Conservation (phyloP, 768 basidiomycete species). For the Amanita brunnescens region DNA sequence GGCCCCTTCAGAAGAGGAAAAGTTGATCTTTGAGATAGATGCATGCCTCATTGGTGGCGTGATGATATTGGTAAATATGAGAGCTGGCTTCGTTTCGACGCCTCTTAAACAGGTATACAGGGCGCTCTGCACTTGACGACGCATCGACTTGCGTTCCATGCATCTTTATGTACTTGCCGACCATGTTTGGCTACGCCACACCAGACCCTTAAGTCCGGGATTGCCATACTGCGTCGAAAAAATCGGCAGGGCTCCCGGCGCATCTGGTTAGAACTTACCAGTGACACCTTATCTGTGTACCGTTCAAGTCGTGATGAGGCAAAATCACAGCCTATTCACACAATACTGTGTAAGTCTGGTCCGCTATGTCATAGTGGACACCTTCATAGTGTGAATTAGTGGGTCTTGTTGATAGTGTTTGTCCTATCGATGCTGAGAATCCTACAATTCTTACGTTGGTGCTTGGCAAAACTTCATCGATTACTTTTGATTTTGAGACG, state of each 20-base stretch:
- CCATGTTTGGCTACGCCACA: slow-evolving; percentile 22
- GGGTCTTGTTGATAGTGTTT: slow-evolving; percentile 34
- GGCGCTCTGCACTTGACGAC: slow-evolving; percentile 59
- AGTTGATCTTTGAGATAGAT: slow-evolving; percentile 44
- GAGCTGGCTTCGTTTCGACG: background rate
- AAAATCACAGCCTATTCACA: slow-evolving; percentile 42
- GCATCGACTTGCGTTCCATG: slow-evolving; percentile 58
- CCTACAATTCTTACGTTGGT: slow-evolving; percentile 33
- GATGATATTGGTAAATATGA: slow-evolving; percentile 33
- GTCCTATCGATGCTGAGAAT: slow-evolving; percentile 34
- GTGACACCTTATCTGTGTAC: slow-evolving; percentile 53
- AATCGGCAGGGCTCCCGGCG: slow-evolving; percentile 37
- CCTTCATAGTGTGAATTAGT: slow-evolving; percentile 26
- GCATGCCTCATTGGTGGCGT: slow-evolving; percentile 42
- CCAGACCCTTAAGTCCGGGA: slow-evolving; percentile 39
- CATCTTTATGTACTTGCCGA: slow-evolving; percentile 42
- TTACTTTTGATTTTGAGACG: slow-evolving; percentile 46
- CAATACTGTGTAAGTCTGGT: slow-evolving; percentile 35
- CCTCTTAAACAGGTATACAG: slow-evolving; percentile 15
- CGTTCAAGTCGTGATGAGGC: slow-evolving; percentile 47
- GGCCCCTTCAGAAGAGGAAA: slow-evolving; percentile 34
- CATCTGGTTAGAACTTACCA: slow-evolving; percentile 54
- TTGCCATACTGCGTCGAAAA: slow-evolving; percentile 37
- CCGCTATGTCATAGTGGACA: background rate
- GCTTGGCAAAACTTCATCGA: slow-evolving; percentile 22